Evolutionary conservation across 148 eudicot species (phyloP).

Genomic region (Vaccinium myrtillus): DNA sequence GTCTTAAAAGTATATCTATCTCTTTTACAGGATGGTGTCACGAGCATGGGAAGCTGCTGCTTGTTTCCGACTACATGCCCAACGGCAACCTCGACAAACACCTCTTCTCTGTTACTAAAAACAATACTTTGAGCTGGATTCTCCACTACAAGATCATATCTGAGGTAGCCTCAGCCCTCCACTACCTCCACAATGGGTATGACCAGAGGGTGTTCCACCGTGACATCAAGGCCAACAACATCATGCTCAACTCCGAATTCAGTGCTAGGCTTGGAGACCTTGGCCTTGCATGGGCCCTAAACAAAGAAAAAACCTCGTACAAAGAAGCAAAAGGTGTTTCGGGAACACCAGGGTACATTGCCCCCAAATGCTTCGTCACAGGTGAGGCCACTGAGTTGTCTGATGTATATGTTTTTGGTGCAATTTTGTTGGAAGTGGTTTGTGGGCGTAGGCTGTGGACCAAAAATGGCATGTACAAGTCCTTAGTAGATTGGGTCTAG

Average conservation of each 20-base stretch:
- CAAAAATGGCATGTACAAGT: conserved; percentile 38
- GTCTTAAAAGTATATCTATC: too few relatives aligned
- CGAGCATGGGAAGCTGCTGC: too few relatives aligned
- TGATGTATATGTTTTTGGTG: not conserved
- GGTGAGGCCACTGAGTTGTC: conserved; percentile 65
- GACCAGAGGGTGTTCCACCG: conserved; percentile 80
- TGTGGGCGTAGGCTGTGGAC: conserved; percentile 65
- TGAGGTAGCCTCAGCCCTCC: too few relatives aligned
- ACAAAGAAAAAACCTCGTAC: conserved; percentile 60
- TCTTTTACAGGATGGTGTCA: too few relatives aligned
- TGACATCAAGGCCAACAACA: conserved; percentile 83
- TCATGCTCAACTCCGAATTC: conserved; percentile 75
- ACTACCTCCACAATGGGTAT: conserved; percentile 54
- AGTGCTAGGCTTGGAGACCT: conserved; percentile 86
- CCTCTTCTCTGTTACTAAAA: too few relatives aligned
- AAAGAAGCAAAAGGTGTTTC: conserved; percentile 65
- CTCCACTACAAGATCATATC: too few relatives aligned
- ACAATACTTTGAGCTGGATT: too few relatives aligned
- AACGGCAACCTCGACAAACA: too few relatives aligned
- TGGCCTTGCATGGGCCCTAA: conserved; percentile 80
- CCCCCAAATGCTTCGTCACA: conserved; percentile 83
- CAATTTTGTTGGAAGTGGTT: conserved; percentile 53
- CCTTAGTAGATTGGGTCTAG: conserved; percentile 87
- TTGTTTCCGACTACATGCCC: too few relatives aligned
- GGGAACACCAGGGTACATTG: conserved; percentile 85